phyloP scores from a whole-genome alignment of 164 flowering plant genomes.

The Buxus sempervirens region DNA sequence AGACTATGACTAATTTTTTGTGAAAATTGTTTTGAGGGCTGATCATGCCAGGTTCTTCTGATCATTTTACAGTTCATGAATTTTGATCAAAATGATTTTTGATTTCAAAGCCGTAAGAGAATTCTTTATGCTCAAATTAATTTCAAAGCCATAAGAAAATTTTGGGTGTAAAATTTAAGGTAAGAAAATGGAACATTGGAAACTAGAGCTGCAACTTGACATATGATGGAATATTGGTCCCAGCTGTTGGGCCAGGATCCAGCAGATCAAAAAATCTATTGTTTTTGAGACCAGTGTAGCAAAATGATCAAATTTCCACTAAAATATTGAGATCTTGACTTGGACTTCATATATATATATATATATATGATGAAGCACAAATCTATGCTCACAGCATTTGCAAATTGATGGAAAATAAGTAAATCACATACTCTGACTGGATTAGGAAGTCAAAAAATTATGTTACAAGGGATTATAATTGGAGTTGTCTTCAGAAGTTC shows the following conservation, averaged over 20 bases:
- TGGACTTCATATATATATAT: background rate
- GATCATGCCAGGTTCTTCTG: background rate
- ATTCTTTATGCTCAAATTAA: too few relatives aligned
- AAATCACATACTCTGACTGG: background rate
- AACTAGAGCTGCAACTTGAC: too few relatives aligned
- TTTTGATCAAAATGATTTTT: background rate
- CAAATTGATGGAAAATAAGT: too few relatives aligned
- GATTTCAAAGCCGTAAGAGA: background rate
- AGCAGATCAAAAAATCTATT: too few relatives aligned
- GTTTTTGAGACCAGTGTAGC: background rate
- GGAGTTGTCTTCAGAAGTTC: background rate
- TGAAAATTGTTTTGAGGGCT: too few relatives aligned
- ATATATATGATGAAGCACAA: background rate
- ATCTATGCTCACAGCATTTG: background rate
- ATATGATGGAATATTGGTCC: too few relatives aligned
- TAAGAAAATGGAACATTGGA: too few relatives aligned
- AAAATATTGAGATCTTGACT: background rate
- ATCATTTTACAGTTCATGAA: background rate
- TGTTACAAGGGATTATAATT: background rate
- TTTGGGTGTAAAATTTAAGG: too few relatives aligned
- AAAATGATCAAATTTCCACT: background rate
- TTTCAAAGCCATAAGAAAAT: too few relatives aligned
- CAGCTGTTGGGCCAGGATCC: too few relatives aligned
- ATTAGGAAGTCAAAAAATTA: background rate
- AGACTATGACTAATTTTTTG: background rate